Evolutionary conservation across 371 early-diverging fungal genomes (phyloP).

Genomic region (Sporodiniella umbellata): DNA sequence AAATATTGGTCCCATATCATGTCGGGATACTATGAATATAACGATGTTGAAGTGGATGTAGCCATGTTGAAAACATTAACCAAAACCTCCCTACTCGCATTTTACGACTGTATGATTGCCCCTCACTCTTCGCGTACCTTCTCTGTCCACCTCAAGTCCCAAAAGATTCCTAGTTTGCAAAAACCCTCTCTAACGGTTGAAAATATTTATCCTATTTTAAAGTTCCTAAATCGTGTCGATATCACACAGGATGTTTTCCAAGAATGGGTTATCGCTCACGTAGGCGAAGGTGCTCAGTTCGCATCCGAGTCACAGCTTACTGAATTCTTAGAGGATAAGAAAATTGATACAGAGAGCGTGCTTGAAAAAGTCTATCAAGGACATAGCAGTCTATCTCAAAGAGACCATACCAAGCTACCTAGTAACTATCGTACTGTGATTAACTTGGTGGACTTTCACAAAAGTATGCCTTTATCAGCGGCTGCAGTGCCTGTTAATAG

Average conservation of each 20-base stretch:
- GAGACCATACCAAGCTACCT: slow-evolving; percentile 34
- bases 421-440: slow-evolving; percentile 37
- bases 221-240: background rate
- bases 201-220: slow-evolving; percentile 13
- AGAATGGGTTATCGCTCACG: slow-evolving; percentile 1
- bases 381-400: slow-evolving; percentile 11
- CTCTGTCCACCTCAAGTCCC: slow-evolving; percentile 65
- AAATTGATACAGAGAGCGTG: slow-evolving; percentile 9
- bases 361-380: slow-evolving; percentile 22
- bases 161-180: slow-evolving; percentile 29
- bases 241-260: slow-evolving; percentile 17
- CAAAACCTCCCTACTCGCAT: slow-evolving; percentile 49
- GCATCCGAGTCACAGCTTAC: slow-evolving; percentile 10
- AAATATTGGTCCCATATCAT: slow-evolving; percentile 77
- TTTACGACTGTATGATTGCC: slow-evolving; percentile 54
- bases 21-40: slow-evolving; percentile 83
- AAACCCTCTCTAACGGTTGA: slow-evolving; percentile 13
- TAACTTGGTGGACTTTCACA: slow-evolving; percentile 57
- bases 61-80: slow-evolving; percentile 49
- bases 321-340: slow-evolving; percentile 7
- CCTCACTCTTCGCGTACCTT: slow-evolving; percentile 64
- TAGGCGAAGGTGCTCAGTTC: slow-evolving; percentile 3
- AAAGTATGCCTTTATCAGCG: slow-evolving; percentile 52
- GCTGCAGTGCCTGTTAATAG: slow-evolving; percentile 50
- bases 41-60: slow-evolving; percentile 57